Evolutionary conservation across 306 rosid genomes (phyloP), one percentile per base, ranked within the genome.

Genomic region (Vigna radiata): DNA sequence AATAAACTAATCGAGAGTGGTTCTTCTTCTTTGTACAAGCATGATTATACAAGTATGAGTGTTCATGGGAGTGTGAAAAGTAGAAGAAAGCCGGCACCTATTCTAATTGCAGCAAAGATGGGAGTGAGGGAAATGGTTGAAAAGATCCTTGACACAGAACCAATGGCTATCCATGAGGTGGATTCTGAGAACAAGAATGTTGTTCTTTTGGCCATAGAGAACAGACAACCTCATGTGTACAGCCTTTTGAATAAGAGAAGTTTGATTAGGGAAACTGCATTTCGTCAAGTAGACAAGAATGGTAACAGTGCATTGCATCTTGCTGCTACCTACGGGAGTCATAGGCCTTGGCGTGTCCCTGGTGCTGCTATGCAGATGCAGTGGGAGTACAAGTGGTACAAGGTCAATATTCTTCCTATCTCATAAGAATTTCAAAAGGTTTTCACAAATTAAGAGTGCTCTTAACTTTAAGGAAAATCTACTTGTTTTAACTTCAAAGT

Each of bases 321-420:
- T 39, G 86, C 89, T 37, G 89, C 84, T 0, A 39, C 72, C 8
- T 86, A 62, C 47, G 37, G 27, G 67, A 41, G 8, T 60, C 76
- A 52, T 61, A 59, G 6, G 75, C 83, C 86, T 9, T 86, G 86
- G 89, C 83, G 83, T 1, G 89, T 86, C 0, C 86, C 86, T 36
- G 89, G 89, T 67, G 83, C 86, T 59, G 89, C 86, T 15, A 76
- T 86, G 85, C 89, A 86, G 54, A 86, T 82, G 89, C 89, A 86
- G 44, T 86, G 86, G 89, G 89, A 86, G 72, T 86, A 86, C 81
- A 86, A 86, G 69, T 86, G 89, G 89, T 86, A 86, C 21, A 86
- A 79, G 89, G 88, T 79, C 55, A 73, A 8, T 8, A 15, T 21
- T 56, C 55, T 79, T 3, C 49, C 60, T 60, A n/a, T 59, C 21